Base-by-base conservation (phyloP, 495 filamentous ascomycete genomes). In the Chaetomium cochliodes region DNA sequence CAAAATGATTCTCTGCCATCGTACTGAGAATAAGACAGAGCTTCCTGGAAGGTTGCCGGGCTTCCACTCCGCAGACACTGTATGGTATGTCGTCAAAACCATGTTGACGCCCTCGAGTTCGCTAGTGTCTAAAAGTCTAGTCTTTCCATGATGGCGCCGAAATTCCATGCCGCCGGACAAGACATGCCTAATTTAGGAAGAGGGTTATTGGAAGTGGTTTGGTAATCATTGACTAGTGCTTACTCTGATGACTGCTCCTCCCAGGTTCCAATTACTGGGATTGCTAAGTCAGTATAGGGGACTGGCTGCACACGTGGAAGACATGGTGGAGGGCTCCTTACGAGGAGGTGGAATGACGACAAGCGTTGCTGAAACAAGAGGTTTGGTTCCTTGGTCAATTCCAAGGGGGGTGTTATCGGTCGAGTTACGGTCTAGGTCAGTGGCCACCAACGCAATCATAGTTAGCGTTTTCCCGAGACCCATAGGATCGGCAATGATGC, bases 401-500 rank as follows among this genome's bases (percentile, higher is more conserved):
- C 37, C 52, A 6, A 37, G 18, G 22, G 23, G 3, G 18, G n/a
- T 15, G 37, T 54, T 9, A 5, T 54, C 52, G 23, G 52, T n/a
- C 26, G 52, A 28, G 26, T 37, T 54, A 33, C 15, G 13, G 52
- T 54, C 52, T 37, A 62, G 63, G 30, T 74, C 72, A 7, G 37
- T 47, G 44, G 75, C 77, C 22, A 76, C 56, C 9, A 80, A 57
- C 28, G 76, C 60, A 33, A 80, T 78, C 69, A 79, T 77, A 12
- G 69, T 74, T 12, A 80, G 53, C 2, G 74, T 74, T 71, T 80
- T 80, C 0, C 78, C 78, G 0, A 78, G 69, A 16, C 78, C 77
- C 78, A 80, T 80, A 5, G 73, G 65, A 47, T 80, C 78, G 1
- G 77, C 78, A 30, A 80, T 64, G 39, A 80, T 78, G 0, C 78